Evolutionary conservation across 495 filamentous ascomycete species (phyloP), one percentile per base, ranked within the genome.

Genomic region (Friedmanniomyces endolithicus): DNA sequence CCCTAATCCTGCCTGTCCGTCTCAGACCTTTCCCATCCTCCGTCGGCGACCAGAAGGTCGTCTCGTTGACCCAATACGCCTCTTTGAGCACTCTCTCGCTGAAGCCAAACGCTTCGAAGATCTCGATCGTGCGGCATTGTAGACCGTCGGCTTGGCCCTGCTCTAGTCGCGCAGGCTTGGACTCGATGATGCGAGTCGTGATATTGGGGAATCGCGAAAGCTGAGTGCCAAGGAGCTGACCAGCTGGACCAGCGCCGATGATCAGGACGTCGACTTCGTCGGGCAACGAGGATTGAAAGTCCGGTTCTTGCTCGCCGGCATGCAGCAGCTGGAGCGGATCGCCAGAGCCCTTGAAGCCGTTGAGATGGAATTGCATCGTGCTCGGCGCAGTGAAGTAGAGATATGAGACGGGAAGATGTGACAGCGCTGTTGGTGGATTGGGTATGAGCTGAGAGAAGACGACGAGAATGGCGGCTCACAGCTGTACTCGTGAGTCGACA

Each of bases 141-240:
- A 89, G 75, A 0, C 87, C 87, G 50, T 90, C 87, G 0, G 87
- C 87, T 63, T 90, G 84, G n/a, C 87, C 87, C 34, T 77, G 73
- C 48, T 72, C 59, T 53, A 88, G 73, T 1, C 79, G 80, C 0
- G 80, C 83, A 8, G 66, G 59, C 3, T 80, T 77, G 0, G 74
- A 72, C 58, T 88, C 85, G 11, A 87, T 67, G 53, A 88, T 76
- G 57, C 73, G 79, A 70, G 75, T 84, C 45, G 66, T 68, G 56
- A 86, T 71, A 35, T 76, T 75, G 1, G 59, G 59, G 62, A 74
- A 78, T 8, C 74, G 74, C 14, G 84, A 71, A 29, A 88, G 78
- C 78, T 81, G 86, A 27, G 78, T 73, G 6, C 79, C 83, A 14
- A 83, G 81, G 56, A 78, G 80, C 55, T 86, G 74, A 23, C 84